Percentiles rank a stretch among this genome's conserved stretches.
Conservation (phyloP, 78 protist genomes). For the Dictyostelium brefeldianum region DNA sequence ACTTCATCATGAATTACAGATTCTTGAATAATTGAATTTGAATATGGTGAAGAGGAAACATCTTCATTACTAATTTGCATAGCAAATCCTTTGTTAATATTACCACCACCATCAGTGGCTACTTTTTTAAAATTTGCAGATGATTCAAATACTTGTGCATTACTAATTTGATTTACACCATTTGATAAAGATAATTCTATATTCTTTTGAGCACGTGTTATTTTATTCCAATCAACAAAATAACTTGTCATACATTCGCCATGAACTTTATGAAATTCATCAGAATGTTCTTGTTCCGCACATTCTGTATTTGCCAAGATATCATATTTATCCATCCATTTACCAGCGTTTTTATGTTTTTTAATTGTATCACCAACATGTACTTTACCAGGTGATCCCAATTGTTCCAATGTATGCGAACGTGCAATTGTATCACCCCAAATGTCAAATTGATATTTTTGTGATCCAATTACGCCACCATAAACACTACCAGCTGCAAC, state of each 20-base stretch:
- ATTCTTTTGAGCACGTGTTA: neutral
- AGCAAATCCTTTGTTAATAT: neutral
- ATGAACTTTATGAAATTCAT: conserved; percentile 14
- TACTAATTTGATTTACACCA: neutral
- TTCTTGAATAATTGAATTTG: neutral
- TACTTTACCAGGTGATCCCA: conserved; percentile 54
- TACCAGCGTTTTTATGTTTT: neutral
- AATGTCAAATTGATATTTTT: conserved; percentile 73
- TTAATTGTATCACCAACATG: conserved; percentile 36
- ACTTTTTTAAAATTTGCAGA: neutral
- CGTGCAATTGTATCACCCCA: conserved; percentile 76
- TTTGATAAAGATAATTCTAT: neutral
- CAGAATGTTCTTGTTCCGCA: neutral
- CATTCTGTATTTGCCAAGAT: conserved; percentile 8
- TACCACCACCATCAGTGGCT: neutral
- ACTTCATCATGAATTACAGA: neutral
- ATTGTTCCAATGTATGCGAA: conserved; percentile 66
- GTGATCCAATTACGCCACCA: conserved; percentile 81
- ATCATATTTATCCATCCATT: conserved; percentile 5
- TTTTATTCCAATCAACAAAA: conserved; percentile 4
- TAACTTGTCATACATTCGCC: neutral
- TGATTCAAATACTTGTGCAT: neutral
- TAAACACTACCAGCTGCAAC: conserved; percentile 74
- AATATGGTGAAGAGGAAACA: neutral
- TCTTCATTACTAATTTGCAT: neutral